phyloP scores from a whole-genome alignment of 805 yeast species.

The Yamadazyma ubonensis region DNA sequence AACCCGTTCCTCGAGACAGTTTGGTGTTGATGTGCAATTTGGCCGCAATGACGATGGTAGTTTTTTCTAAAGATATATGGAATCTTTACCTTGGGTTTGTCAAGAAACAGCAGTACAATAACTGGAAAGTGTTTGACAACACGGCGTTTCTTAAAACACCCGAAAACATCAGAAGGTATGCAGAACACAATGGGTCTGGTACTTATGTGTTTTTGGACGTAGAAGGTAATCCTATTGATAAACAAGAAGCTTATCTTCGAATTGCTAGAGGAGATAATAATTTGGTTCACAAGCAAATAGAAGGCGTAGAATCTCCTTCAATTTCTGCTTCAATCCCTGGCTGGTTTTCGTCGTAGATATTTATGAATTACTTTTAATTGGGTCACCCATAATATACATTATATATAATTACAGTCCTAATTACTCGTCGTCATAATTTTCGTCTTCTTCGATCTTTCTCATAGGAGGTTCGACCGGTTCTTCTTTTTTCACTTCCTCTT shows the following conservation, averaged over 20 bases:
- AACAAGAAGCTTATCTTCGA: neutral
- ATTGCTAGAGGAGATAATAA: constrained; percentile 1
- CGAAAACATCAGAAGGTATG: neutral
- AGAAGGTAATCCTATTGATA: constrained; percentile 1
- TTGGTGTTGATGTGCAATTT: constrained; percentile 29
- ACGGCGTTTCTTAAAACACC: constrained; percentile 6
- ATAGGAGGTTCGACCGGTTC: constrained; percentile 44
- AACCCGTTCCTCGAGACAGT: constrained; percentile 16
- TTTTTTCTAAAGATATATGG: constrained; percentile 31
- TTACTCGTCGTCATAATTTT: constrained; percentile 45
- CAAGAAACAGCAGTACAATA: constrained; percentile 26
- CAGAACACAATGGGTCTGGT: neutral
- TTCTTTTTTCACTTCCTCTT: constrained; percentile 12
- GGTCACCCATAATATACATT: constrained; percentile 2
- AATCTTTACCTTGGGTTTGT: constrained; percentile 29
- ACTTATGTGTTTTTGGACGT: neutral
- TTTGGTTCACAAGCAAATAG: neutral
- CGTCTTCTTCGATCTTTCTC: constrained; percentile 47
- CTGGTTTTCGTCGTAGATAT: neutral
- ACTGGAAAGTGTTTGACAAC: neutral
- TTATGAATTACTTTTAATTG: neutral
- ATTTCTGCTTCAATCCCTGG: neutral
- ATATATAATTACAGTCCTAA: constrained; percentile 4
- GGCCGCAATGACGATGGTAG: constrained; percentile 32
- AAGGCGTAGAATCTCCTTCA: too few relatives aligned